Percentiles rank a stretch among this genome's conserved stretches.
Evolutionary conservation across 805 yeast genomes (phyloP).

Genomic region (Isabelozyma rhagii): DNA sequence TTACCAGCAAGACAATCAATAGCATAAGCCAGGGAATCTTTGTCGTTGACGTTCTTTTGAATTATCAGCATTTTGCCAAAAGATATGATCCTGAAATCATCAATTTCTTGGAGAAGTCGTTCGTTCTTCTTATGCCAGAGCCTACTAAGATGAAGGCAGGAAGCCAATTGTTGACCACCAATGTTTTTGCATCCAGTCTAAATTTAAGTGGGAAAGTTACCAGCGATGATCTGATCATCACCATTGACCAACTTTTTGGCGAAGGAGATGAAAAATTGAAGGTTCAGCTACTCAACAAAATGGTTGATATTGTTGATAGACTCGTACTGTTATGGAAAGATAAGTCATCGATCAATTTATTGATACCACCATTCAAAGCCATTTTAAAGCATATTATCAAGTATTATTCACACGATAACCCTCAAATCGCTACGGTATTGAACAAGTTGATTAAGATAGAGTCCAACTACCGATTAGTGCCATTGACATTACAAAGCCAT

Average conservation of each 20-base stretch:
- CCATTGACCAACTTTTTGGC: not conserved
- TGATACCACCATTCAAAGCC: constrained; percentile 45
- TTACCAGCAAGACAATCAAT: constrained; percentile 23
- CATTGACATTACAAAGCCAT: constrained; percentile 80
- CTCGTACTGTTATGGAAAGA: constrained; percentile 55
- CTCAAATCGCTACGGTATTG: constrained; percentile 41
- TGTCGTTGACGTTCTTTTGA: constrained; percentile 59
- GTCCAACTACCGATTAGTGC: constrained; percentile 30
- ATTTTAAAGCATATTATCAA: constrained; percentile 40
- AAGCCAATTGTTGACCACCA: constrained; percentile 3
- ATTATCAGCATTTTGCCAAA: constrained; percentile 77
- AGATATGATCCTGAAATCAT: constrained; percentile 79
- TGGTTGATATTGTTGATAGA: constrained; percentile 28
- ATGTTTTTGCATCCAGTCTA: constrained; percentile 5
- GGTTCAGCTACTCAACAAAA: constrained; percentile 30
- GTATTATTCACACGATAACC: constrained; percentile 33
- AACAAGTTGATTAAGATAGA: constrained; percentile 49
- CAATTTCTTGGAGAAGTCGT: constrained; percentile 52
- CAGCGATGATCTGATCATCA: not conserved
- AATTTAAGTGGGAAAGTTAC: constrained; percentile 9
- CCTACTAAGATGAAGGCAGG: constrained; percentile 11
- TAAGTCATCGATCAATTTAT: constrained; percentile 57
- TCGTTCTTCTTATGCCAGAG: constrained; percentile 44
- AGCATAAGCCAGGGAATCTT: constrained; percentile 59
- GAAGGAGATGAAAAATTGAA: constrained; percentile 12